Conservation (phyloP, 208 protist genomes). For the Acanthamoeba sp. region DNA sequence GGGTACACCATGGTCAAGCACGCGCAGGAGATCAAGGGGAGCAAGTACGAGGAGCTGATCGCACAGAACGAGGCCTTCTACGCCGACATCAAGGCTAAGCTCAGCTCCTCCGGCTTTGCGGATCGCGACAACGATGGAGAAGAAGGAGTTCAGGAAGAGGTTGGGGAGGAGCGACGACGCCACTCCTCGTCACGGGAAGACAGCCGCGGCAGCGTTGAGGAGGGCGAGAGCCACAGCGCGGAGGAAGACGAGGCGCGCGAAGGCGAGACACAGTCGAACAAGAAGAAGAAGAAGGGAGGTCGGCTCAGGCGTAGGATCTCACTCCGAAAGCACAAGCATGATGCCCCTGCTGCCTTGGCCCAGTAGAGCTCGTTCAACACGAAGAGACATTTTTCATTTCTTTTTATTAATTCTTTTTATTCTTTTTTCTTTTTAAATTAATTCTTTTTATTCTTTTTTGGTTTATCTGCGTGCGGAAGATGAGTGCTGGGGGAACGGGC, state of each 20-base stretch:
- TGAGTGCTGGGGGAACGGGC: neutral
- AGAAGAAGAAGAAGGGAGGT: neutral
- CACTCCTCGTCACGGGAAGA: neutral
- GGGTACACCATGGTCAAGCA: neutral
- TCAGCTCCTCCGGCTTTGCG: neutral
- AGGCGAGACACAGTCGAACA: neutral
- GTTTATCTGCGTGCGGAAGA: no score
- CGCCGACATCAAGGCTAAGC: constrained; percentile 54
- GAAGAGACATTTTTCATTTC: neutral
- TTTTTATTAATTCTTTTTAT: no score
- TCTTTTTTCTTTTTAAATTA: neutral
- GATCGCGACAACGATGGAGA: neutral
- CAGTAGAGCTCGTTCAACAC: neutral
- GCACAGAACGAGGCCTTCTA: constrained; percentile 33
- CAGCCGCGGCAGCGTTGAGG: neutral
- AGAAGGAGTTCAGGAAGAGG: neutral
- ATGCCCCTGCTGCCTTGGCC: neutral
- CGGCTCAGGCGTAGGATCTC: neutral
- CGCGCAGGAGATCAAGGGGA: neutral
- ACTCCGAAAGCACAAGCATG: neutral
- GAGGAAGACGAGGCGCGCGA: neutral
- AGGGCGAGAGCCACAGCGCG: neutral
- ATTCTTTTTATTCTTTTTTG: neutral
- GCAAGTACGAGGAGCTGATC: constrained; percentile 42
- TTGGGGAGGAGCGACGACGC: neutral